Conservation (phyloP, 805 yeast species). For the Candida maltosa region DNA sequence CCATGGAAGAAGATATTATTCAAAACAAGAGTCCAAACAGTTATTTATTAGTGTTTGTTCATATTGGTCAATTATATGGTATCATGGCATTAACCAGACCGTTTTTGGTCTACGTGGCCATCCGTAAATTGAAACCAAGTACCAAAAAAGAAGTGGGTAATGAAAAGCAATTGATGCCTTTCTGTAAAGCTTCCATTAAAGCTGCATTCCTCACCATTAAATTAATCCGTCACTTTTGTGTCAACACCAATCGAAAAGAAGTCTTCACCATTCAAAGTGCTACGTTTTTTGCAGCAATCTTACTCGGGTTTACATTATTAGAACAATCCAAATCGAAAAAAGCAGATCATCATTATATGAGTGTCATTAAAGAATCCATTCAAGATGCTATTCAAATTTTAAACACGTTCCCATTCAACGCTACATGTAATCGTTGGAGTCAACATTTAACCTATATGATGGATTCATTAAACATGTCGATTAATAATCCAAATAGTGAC, state of each 20-base stretch:
- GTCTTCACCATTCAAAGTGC: conserved; percentile 20
- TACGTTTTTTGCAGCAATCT: conserved; percentile 5
- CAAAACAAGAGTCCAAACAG: conserved; percentile 10
- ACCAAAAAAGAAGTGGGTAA: conserved; percentile 11
- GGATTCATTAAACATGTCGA: conserved; percentile 1
- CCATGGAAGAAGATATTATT: conserved; percentile 12
- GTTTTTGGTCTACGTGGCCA: conserved; percentile 31
- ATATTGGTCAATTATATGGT: conserved; percentile 30
- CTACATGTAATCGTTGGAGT: conserved; percentile 5
- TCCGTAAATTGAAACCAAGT: conserved; percentile 9
- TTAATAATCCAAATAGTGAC: not conserved
- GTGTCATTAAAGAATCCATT: conserved; percentile 4
- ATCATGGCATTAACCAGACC: conserved; percentile 35
- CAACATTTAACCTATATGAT: conserved; percentile 5
- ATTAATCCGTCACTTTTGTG: conserved; percentile 21
- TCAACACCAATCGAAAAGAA: conserved; percentile 29
- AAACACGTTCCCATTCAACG: conserved; percentile 1
- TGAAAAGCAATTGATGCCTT: conserved; percentile 14
- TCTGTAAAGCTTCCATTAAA: conserved; percentile 34
- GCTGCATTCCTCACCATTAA: conserved; percentile 32
- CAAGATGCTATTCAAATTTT: conserved; percentile 2
- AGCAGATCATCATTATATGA: conserved; percentile 5
- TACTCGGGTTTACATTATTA: conserved; percentile 5
- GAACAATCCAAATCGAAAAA: conserved; percentile 4
- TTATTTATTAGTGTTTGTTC: conserved; percentile 25